A percentile compares a stretch with the other conserved stretches of the same genome.
These are phyloP conservation scores for Panus rudis DNA, from an alignment of 768 basidiomycete genomes.

Conservation along the genomic window DNA sequence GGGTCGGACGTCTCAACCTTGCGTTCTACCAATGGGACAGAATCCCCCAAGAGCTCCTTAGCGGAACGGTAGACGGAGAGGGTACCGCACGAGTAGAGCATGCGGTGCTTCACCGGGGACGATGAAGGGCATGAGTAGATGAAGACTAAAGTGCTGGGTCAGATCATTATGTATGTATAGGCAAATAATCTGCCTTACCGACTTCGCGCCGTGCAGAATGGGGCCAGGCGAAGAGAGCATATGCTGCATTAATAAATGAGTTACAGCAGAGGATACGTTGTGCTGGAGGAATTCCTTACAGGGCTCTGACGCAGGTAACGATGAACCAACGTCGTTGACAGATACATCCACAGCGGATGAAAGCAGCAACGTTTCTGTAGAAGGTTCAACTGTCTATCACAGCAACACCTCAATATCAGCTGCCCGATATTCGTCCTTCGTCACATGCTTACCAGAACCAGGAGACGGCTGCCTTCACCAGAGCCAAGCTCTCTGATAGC, in stretches of 20 bases:
- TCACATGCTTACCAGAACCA: constrained; percentile 53
- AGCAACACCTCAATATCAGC: background rate
- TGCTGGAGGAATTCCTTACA: constrained; percentile 26
- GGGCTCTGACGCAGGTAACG: constrained; percentile 53
- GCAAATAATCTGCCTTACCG: constrained; percentile 38
- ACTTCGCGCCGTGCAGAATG: constrained; percentile 51
- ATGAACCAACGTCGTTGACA: constrained; percentile 37
- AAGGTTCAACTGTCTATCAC: constrained; percentile 66
- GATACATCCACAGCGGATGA: constrained; percentile 32
- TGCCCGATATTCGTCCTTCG: background rate
- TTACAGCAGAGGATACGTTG: background rate
- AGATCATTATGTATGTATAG: background rate
- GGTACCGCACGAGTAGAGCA: constrained; percentile 81
- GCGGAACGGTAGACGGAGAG: constrained; percentile 48
- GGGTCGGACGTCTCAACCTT: constrained; percentile 86
- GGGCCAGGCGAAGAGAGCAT: constrained; percentile 63
- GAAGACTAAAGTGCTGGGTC: constrained; percentile 47
- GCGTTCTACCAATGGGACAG: constrained; percentile 38
- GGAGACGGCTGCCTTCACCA: constrained; percentile 42
- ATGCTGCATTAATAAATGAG: constrained; percentile 28
- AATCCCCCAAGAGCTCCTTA: constrained; percentile 39
- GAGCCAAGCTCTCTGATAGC: constrained; percentile 55
- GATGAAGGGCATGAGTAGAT: constrained; percentile 85
- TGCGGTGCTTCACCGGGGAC: constrained; percentile 78
- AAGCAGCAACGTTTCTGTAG: constrained; percentile 53